Base-by-base conservation (phyloP, 768 basidiomycete species). In the Myochromella boudieri region DNA sequence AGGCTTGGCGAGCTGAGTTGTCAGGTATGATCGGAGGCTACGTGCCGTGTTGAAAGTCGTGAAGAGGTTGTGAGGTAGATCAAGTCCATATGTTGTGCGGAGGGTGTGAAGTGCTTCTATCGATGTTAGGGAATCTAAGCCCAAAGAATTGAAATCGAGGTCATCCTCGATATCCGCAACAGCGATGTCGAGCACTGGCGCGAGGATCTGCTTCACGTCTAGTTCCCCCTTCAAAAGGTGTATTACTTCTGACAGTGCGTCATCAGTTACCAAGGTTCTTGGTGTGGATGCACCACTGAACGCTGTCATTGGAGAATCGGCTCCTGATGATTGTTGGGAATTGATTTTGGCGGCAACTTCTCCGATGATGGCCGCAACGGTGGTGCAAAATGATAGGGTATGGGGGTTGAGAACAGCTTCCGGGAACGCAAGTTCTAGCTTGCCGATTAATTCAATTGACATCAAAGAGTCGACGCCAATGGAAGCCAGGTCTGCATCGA, bases 401-500 rank as follows among this genome's bases (percentile, higher is more conserved):
- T 61, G 55, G 8, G 64, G 37, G 44, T 62, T 58, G 31, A 71
- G 61, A 15, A 60, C 53, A 21, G 57, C 52, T 3, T 50, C 53
- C 1, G 70, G 69, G 53, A 74, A 76, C 0, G 57, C 45, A 5
- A 39, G 50, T n/a, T 64, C 63, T 12, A 81, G 60, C 25, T 63
- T 67, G 6, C 62, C 59, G 14, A 65, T 60, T 6, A 82, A 63
- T 58, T 87, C 84, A 44, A 85, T 81, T 17, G 78, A 75, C 62
- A 77, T 79, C 49, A 87, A 61, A 1, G 84, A 86, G 54, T 86
- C 82, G 39, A 86, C 67, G 1, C 85, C 84, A 7, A 87, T 71
- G 3, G 70, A 62, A 9, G 68, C 69, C 14, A 88, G 62, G 38
- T 81, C 74, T 0, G 60, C 59, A 22, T 72, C 62, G 28, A 71